phyloP scores from a whole-genome alignment of 805 yeast genomes.

The Kluyveromyces wickerhamii region DNA sequence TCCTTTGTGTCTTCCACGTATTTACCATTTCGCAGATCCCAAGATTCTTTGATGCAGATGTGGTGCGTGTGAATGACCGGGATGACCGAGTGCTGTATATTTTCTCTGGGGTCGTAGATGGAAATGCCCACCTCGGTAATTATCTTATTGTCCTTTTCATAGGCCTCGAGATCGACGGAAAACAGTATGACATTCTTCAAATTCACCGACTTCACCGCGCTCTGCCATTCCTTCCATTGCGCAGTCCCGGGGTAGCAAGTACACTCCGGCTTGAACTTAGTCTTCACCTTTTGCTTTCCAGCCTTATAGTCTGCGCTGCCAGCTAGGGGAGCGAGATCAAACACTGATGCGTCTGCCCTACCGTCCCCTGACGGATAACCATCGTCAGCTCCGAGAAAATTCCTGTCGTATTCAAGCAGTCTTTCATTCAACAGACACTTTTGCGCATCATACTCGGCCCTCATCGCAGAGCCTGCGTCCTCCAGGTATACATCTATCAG shows the following conservation, averaged over 20 bases:
- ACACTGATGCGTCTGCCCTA: too few relatives aligned
- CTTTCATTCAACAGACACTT: not conserved
- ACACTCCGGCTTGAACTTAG: not conserved
- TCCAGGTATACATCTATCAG: conserved; percentile 1
- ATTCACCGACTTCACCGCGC: conserved; percentile 17
- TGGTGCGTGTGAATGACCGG: conserved; percentile 38
- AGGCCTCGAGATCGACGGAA: conserved; percentile 51
- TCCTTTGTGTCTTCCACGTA: conserved; percentile 48
- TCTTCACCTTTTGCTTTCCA: not conserved
- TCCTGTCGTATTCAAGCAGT: not conserved
- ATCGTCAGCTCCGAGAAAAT: not conserved
- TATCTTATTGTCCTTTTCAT: conserved; percentile 34
- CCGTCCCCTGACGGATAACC: too few relatives aligned
- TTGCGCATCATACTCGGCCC: not conserved
- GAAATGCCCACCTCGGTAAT: conserved; percentile 54
- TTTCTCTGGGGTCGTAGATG: conserved; percentile 47
- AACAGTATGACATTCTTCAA: conserved; percentile 30
- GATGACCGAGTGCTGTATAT: conserved; percentile 27
- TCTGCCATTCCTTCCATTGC: conserved; percentile 6
- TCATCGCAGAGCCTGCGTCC: not conserved
- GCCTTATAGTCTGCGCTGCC: too few relatives aligned
- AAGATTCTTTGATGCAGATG: conserved; percentile 39
- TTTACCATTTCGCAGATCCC: conserved; percentile 38
- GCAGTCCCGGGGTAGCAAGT: conserved; percentile 1
- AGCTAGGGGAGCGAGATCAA: too few relatives aligned